phyloP scores from a whole-genome alignment of 129 eudicot species.

The Pittosporum tobira region DNA sequence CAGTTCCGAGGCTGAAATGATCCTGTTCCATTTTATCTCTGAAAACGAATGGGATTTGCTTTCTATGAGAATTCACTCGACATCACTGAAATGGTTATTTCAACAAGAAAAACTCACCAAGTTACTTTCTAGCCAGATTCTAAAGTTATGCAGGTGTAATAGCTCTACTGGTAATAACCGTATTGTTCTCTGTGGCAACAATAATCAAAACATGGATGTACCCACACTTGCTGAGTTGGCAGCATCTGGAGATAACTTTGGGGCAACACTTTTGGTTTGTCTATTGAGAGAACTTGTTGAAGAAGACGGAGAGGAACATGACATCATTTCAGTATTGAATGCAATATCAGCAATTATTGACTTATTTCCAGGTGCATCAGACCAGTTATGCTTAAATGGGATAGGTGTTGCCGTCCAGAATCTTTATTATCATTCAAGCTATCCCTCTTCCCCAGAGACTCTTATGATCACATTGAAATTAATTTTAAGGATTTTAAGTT shows the following conservation, averaged over 20 bases:
- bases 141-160: conserved; percentile 48
- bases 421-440: conserved; percentile 29
- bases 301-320: conserved; percentile 40
- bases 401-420: conserved; percentile 46
- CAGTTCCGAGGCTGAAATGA: conserved; percentile 81
- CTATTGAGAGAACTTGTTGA: conserved; percentile 58
- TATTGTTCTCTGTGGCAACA: conserved; percentile 16
- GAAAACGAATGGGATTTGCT: conserved; percentile 54
- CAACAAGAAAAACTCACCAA: conserved; percentile 79
- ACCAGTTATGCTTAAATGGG: conserved; percentile 64
- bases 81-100: conserved; percentile 80
- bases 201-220: conserved; percentile 25
- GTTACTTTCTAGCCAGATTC: conserved; percentile 47
- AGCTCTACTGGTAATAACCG: conserved; percentile 17
- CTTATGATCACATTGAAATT: conserved; percentile 36
- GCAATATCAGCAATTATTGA: conserved; percentile 29
- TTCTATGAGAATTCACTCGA: conserved; percentile 40
- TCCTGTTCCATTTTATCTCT: conserved; percentile 44
- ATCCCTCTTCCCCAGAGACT: conserved; percentile 32
- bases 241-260: conserved; percentile 57
- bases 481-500: conserved; percentile 41
- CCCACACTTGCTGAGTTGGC: conserved; percentile 55
- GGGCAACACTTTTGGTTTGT: conserved; percentile 45
- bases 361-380: conserved; percentile 72
- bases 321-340: conserved; percentile 39